Percentiles rank a stretch among this genome's conserved stretches.
These are phyloP conservation scores for Spongospora subterranea DNA, from an alignment of 208 protist genomes.

Conservation along the genomic window DNA sequence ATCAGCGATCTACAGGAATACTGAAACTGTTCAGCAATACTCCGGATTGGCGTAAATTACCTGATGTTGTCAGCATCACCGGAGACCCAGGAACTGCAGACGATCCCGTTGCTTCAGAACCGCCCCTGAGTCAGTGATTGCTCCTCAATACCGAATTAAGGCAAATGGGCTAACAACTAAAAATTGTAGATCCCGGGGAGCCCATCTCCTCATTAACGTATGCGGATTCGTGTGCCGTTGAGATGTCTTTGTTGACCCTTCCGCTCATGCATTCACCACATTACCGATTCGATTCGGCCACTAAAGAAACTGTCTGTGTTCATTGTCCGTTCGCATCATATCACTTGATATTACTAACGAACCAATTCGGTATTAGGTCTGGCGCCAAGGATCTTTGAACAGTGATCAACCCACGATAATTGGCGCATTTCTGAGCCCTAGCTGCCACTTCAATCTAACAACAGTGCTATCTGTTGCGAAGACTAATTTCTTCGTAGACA, in stretches of 20 bases:
- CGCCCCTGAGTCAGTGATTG: not conserved
- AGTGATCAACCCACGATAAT: not conserved
- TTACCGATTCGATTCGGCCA: not conserved
- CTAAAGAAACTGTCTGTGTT: not conserved
- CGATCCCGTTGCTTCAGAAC: not conserved
- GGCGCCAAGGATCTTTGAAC: not conserved
- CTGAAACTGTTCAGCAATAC: not conserved
- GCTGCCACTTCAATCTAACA: constrained; percentile 9
- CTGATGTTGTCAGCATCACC: not conserved
- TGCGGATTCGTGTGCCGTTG: not conserved
- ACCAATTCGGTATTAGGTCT: not conserved
- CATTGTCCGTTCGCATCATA: too few relatives aligned
- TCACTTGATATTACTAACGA: not conserved
- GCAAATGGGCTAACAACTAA: too few relatives aligned
- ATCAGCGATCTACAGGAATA: not conserved
- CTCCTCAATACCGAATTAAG: not conserved
- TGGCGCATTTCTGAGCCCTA: not conserved
- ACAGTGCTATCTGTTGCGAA: not conserved
- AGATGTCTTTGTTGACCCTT: not conserved
- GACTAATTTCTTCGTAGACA: not conserved
- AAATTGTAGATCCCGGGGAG: too few relatives aligned
- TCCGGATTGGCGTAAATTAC: not conserved
- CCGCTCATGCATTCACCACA: not conserved
- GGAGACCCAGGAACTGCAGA: not conserved
- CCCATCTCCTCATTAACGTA: not conserved